Conservation (phyloP, 371 early-diverging fungal species). For the Mucor mucedo region DNA sequence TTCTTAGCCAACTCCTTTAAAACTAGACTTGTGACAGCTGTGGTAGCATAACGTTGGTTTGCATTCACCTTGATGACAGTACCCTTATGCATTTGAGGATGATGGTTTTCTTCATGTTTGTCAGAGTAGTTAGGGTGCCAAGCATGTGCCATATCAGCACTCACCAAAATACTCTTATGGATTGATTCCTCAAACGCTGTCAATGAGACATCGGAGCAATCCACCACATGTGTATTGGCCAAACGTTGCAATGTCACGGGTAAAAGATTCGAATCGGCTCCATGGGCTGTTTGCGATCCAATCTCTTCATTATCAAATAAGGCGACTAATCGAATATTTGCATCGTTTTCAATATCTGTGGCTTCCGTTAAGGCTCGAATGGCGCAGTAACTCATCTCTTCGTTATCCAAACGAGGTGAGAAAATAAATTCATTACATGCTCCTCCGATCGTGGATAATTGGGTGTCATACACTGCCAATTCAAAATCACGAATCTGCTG, state of each 20-base stretch:
- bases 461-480: constrained; percentile 86
- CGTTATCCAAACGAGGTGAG: constrained; percentile 94
- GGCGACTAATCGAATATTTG: constrained; percentile 84
- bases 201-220: constrained; percentile 26
- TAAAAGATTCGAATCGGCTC: constrained; percentile 92
- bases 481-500: constrained; percentile 91
- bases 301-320: constrained; percentile 98
- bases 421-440: constrained; percentile 92
- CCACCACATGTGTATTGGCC: constrained; percentile 40
- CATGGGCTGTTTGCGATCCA: constrained; percentile 94
- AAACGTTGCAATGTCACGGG: constrained; percentile 75
- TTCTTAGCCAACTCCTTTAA: constrained; percentile 81
- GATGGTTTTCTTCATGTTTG: constrained; percentile 91
- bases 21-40: constrained; percentile 82
- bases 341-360: constrained; percentile 63
- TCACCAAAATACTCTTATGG: constrained; percentile 86
- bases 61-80: constrained; percentile 96
- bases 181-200: constrained; percentile 86
- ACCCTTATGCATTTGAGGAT: constrained; percentile 92
- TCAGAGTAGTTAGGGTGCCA: constrained; percentile 89
- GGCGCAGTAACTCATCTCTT: constrained; percentile 91
- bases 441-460: constrained; percentile 84
- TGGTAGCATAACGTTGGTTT: constrained; percentile 95
- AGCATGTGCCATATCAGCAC: constrained; percentile 96
- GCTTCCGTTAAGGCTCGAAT: constrained; percentile 63